Evolutionary conservation across 306 rosid species (phyloP).

Genomic region (Glycine latifolia): DNA sequence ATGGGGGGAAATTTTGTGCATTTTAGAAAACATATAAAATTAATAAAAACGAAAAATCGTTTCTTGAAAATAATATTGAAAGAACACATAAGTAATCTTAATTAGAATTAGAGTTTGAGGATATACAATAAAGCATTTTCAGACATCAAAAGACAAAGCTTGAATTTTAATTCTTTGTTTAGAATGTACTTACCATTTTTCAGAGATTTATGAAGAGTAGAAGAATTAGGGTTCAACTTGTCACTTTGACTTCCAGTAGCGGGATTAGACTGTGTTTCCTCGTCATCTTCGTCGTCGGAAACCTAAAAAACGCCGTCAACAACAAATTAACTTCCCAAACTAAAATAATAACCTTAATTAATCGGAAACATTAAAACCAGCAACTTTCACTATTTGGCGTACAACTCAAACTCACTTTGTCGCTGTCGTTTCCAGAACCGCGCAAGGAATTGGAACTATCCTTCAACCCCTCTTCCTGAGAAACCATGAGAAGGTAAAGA

Average conservation of each 20-base stretch:
- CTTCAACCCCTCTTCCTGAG: conserved; percentile 71
- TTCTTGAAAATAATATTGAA: too few relatives aligned
- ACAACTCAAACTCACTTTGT: conserved; percentile 54
- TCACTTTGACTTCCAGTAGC: conserved; percentile 81
- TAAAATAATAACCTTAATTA: neutral
- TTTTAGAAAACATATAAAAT: too few relatives aligned
- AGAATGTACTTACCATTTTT: conserved; percentile 54
- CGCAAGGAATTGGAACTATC: conserved; percentile 54
- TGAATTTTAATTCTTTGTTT: neutral
- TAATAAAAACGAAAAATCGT: too few relatives aligned
- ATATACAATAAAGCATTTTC: neutral
- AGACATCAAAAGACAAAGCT: neutral
- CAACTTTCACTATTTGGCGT: neutral
- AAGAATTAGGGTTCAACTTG: conserved; percentile 47
- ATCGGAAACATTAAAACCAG: neutral
- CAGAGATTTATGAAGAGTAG: conserved; percentile 42
- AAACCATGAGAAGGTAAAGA: conserved; percentile 21
- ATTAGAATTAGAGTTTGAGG: too few relatives aligned
- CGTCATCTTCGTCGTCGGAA: conserved; percentile 80
- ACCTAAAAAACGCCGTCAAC: conserved; percentile 44
- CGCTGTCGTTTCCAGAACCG: conserved; percentile 47
- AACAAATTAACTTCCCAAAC: neutral
- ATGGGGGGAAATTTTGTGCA: too few relatives aligned
- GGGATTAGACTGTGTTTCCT: conserved; percentile 58
- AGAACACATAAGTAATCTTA: too few relatives aligned